These are phyloP conservation scores for Metschnikowia gelsemii DNA, from an alignment of 805 yeast genomes.

Conservation along the genomic window DNA sequence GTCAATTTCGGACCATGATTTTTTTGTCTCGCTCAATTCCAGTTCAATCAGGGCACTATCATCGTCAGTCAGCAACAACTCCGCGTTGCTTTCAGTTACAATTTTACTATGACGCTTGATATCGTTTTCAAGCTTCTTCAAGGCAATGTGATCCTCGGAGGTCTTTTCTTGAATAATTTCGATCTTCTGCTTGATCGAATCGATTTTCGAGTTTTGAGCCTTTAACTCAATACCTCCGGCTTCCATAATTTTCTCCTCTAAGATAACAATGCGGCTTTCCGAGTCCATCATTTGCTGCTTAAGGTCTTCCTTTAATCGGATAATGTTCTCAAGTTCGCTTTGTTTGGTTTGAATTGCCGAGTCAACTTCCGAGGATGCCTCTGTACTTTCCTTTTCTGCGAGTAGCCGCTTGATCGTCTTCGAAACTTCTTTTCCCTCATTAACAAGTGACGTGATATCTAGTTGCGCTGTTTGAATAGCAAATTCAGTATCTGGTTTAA, in stretches of 20 bases:
- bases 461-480: constrained; percentile 56
- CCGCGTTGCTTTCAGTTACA: constrained; percentile 47
- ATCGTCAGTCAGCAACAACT: constrained; percentile 31
- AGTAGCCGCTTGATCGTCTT: constrained; percentile 43
- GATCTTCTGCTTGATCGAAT: constrained; percentile 64
- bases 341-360: constrained; percentile 39
- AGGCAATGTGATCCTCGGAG: constrained; percentile 53
- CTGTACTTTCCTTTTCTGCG: constrained; percentile 35
- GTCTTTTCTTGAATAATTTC: constrained; percentile 58
- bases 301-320: constrained; percentile 30
- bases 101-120: constrained; percentile 53
- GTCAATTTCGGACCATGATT: constrained; percentile 23
- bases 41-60: constrained; percentile 26
- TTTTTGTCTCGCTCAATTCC: constrained; percentile 29
- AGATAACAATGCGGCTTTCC: constrained; percentile 52
- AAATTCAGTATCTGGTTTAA: constrained; percentile 67
- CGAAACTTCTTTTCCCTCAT: constrained; percentile 51
- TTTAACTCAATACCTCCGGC: constrained; percentile 88
- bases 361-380: constrained; percentile 31
- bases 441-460: constrained; percentile 60
- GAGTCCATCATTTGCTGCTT: constrained; percentile 54
- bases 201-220: constrained; percentile 78
- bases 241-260: constrained; percentile 80
- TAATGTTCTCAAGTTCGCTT: constrained; percentile 21
- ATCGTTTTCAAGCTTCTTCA: constrained; percentile 64